These are phyloP conservation scores for Yarrowia sp. DNA, from an alignment of 805 yeast genomes.

Conservation along the genomic window DNA sequence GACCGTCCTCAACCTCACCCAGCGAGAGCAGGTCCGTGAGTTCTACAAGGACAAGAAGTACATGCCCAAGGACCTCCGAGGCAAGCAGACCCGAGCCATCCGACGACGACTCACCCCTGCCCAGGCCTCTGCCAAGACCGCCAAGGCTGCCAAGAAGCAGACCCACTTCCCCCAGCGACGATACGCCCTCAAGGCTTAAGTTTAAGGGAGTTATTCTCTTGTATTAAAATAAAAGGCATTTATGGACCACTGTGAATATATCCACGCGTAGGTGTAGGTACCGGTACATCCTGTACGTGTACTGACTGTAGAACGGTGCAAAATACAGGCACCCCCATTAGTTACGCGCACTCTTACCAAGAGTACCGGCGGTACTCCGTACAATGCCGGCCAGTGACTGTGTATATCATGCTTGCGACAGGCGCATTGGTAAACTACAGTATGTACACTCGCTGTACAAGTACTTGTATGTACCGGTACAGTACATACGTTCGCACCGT, in stretches of 20 bases:
- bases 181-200: conserved; percentile 96
- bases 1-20: conserved; percentile 94
- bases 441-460: too few species aligned
- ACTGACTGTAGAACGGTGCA: not conserved
- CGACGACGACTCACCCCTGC: conserved; percentile 91
- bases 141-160: conserved; percentile 85
- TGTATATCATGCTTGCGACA: too few species aligned
- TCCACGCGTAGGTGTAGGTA: not conserved
- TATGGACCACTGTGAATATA: conserved; percentile 6
- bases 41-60: conserved; percentile 83
- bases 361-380: too few species aligned
- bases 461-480: too few species aligned
- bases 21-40: conserved; percentile 91
- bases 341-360: too few species aligned
- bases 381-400: too few species aligned
- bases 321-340: too few species aligned
- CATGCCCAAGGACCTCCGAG: conserved; percentile 98
- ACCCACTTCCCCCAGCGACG: conserved; percentile 98
- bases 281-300: not conserved
- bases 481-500: too few species aligned
- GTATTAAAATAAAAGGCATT: conserved; percentile 26
- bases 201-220: conserved; percentile 16
- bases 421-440: too few species aligned
- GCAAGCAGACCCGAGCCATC: conserved; percentile 99
- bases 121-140: conserved; percentile 81